Evolutionary conservation across 371 early-diverging fungal genomes (phyloP).

Genomic region (Rhizopus arrhizus): DNA sequence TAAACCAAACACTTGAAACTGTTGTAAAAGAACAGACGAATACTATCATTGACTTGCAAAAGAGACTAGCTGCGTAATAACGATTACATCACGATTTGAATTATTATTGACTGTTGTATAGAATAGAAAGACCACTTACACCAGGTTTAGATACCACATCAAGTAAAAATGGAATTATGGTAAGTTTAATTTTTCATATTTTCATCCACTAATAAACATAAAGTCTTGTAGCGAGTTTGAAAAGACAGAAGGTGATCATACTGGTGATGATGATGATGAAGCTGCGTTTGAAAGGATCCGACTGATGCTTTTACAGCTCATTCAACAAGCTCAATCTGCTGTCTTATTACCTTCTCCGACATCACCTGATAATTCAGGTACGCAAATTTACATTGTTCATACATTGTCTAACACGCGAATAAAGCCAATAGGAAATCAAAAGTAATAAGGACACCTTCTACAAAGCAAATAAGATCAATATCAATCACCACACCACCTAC

Average conservation of each 20-base stretch:
- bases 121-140: slow-evolving; percentile 39
- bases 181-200: neutral
- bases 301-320: slow-evolving; percentile 35
- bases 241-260: neutral
- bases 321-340: slow-evolving; percentile 50
- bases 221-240: neutral
- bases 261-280: slow-evolving; percentile 34
- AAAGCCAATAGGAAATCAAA: no score
- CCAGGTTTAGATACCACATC: slow-evolving; percentile 36
- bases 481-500: no score
- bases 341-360: slow-evolving; percentile 9
- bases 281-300: slow-evolving; percentile 41
- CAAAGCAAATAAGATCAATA: no score
- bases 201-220: neutral
- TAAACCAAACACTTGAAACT: slow-evolving; percentile 51
- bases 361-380: neutral
- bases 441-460: no score
- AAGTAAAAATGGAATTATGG: slow-evolving; percentile 40
- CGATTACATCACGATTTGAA: neutral
- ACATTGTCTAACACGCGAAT: no score
- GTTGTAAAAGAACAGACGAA: slow-evolving; percentile 43
- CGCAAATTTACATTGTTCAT: no score
- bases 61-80: slow-evolving; percentile 38
- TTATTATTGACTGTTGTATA: slow-evolving; percentile 14
- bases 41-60: slow-evolving; percentile 45